Percentiles rank a stretch among this genome's conserved stretches.
Evolutionary conservation across 495 filamentous ascomycete genomes (phyloP).

Genomic region (Filosporella fistucella): DNA sequence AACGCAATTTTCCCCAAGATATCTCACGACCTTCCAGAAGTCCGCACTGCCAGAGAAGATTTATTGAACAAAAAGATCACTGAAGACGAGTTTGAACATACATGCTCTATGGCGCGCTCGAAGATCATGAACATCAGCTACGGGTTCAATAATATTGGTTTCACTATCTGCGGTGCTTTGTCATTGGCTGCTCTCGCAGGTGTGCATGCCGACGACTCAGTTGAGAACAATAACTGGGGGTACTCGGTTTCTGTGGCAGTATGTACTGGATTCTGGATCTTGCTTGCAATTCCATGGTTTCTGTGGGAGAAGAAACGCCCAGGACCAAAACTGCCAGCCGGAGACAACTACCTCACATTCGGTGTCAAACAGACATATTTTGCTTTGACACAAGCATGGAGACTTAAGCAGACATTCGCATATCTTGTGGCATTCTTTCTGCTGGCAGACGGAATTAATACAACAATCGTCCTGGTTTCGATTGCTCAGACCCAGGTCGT

Average conservation of each 20-base stretch:
- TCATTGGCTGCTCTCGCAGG: conserved; percentile 20
- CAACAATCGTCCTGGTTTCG: conserved; percentile 14
- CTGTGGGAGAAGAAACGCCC: conserved; percentile 23
- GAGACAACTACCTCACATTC: conserved; percentile 24
- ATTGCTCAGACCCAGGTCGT: conserved; percentile 24
- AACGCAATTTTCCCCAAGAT: conserved; percentile 24
- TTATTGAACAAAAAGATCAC: conserved; percentile 11
- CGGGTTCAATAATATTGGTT: conserved; percentile 22
- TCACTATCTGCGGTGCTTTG: conserved; percentile 19
- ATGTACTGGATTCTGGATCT: conserved; percentile 23
- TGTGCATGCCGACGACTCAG: conserved; percentile 17
- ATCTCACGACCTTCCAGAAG: conserved; percentile 20
- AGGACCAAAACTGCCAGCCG: conserved; percentile 16
- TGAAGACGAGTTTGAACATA: conserved; percentile 18
- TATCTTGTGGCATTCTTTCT: conserved; percentile 22
- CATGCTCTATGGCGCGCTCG: conserved; percentile 18
- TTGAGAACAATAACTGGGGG: conserved; percentile 22
- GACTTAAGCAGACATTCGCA: conserved; percentile 22
- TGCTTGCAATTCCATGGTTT: conserved; percentile 24
- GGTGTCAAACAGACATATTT: conserved; percentile 22
- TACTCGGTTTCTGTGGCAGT: conserved; percentile 24
- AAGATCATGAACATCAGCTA: conserved; percentile 24
- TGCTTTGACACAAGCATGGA: conserved; percentile 18
- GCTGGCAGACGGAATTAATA: conserved; percentile 19
- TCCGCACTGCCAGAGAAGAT: conserved; percentile 10